A percentile compares a stretch with the other conserved stretches of the same genome.
phyloP scores from a whole-genome alignment of 148 eudicot genomes.

The Diospyros lotus region DNA sequence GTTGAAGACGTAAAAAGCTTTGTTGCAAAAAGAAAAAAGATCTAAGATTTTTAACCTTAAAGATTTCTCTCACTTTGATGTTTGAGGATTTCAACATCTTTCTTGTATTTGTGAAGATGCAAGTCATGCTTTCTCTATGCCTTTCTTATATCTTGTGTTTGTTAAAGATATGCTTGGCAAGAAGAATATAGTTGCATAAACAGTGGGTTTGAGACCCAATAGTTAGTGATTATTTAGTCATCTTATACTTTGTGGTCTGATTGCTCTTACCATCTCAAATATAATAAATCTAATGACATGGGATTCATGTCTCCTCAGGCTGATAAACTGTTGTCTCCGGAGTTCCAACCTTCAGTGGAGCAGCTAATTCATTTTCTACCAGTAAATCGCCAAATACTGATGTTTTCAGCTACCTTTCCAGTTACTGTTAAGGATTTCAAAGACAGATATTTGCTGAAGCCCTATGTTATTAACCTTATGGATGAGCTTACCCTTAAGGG shows the following conservation, averaged over 20 bases:
- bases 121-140: not conserved
- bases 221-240: not conserved
- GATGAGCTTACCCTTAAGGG: slow-evolving; percentile 92
- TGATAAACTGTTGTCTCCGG: slow-evolving; percentile 74
- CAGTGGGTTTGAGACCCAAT: not conserved
- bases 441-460: slow-evolving; percentile 67
- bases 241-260: not conserved
- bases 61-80: not conserved
- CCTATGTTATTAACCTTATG: slow-evolving; percentile 83
- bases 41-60: too few relatives aligned
- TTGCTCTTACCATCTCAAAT: not conserved
- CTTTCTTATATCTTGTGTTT: not conserved
- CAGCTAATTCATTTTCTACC: slow-evolving; percentile 65
- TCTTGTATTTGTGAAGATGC: not conserved
- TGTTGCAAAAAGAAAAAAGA: too few relatives aligned
- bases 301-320: slow-evolving; percentile 42
- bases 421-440: slow-evolving; percentile 86
- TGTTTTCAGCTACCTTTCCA: slow-evolving; percentile 92
- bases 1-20: too few relatives aligned
- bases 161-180: not conserved
- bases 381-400: slow-evolving; percentile 60
- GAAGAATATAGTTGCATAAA: not conserved
- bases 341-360: slow-evolving; percentile 75
- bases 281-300: slow-evolving; percentile 13
- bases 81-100: not conserved